Conservation (phyloP, 2,329 filamentous ascomycete genomes). For the Penicillium sp. region DNA sequence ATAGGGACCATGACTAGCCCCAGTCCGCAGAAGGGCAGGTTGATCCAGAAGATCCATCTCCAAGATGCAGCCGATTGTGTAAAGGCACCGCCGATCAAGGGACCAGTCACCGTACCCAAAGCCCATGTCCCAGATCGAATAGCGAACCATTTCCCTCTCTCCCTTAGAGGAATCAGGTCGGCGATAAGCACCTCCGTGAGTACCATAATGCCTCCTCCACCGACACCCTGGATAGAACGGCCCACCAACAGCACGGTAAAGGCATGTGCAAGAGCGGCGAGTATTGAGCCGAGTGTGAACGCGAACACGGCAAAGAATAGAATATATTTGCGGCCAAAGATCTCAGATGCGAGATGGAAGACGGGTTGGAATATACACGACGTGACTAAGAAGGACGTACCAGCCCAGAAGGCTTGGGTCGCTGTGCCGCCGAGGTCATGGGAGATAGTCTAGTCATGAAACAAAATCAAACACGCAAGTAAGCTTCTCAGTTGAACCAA, state of each 20-base stretch:
- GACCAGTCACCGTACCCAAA: constrained; percentile 53
- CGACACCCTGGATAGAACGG: constrained; percentile 60
- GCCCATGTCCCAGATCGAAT: constrained; percentile 27
- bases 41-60: constrained; percentile 41
- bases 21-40: constrained; percentile 32
- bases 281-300: constrained; percentile 18
- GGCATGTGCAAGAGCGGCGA: constrained; percentile 10
- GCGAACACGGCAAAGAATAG: constrained; percentile 9
- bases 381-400: constrained; percentile 19
- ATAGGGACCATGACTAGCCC: constrained; percentile 30
- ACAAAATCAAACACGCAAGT: not conserved
- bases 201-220: constrained; percentile 49
- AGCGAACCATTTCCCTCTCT: constrained; percentile 35
- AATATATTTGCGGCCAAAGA: constrained; percentile 18
- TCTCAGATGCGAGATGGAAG: constrained; percentile 17
- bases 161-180: constrained; percentile 50
- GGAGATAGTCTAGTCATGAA: constrained; percentile 11
- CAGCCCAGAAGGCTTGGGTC: constrained; percentile 22
- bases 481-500: not conserved
- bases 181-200: constrained; percentile 52
- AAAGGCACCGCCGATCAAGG: constrained; percentile 43
- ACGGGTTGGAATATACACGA: constrained; percentile 19
- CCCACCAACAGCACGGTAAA: constrained; percentile 56
- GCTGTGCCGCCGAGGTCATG: constrained; percentile 14
- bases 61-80: constrained; percentile 26